Evolutionary conservation across 345 rosid genomes (phyloP).

Genomic region (Camelina laxa): DNA sequence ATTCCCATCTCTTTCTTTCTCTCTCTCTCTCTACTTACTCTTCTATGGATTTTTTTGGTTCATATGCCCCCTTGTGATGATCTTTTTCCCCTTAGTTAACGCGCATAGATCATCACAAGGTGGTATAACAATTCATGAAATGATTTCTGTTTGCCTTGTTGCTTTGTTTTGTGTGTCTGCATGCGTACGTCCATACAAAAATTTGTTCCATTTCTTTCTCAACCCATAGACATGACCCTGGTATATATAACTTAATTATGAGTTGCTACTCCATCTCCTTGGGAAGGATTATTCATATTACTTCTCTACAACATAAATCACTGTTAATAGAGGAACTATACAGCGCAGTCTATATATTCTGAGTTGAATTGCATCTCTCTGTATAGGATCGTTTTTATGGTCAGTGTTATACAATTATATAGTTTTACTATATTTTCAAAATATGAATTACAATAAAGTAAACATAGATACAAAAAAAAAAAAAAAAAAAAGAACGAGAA

Average conservation of each 20-base stretch:
- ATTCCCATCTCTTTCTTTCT: slow-evolving; percentile 15
- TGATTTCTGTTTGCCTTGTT: background rate
- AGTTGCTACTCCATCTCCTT: slow-evolving; percentile 37
- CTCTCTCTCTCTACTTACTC: background rate
- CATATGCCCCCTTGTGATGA: slow-evolving; percentile 36
- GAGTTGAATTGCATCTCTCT: too few relatives aligned
- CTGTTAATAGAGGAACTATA: too few relatives aligned
- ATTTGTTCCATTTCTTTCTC: slow-evolving; percentile 9
- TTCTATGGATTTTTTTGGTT: slow-evolving; percentile 15
- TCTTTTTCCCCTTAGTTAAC: slow-evolving; percentile 55
- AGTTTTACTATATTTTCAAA: background rate
- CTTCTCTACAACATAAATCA: too few relatives aligned
- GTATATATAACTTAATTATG: slow-evolving; percentile 5
- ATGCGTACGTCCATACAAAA: background rate
- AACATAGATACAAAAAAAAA: background rate
- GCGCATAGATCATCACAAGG: slow-evolving; percentile 53
- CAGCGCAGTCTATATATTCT: background rate
- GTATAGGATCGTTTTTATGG: too few relatives aligned
- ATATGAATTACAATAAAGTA: background rate
- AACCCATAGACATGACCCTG: background rate
- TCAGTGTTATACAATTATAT: background rate
- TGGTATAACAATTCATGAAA: slow-evolving; percentile 17
- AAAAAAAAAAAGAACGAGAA: background rate
- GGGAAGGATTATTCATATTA: background rate
- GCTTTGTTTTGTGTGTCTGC: background rate